Conservation (phyloP, 1,284 basidiomycete species). For the Agaricales sp. region DNA sequence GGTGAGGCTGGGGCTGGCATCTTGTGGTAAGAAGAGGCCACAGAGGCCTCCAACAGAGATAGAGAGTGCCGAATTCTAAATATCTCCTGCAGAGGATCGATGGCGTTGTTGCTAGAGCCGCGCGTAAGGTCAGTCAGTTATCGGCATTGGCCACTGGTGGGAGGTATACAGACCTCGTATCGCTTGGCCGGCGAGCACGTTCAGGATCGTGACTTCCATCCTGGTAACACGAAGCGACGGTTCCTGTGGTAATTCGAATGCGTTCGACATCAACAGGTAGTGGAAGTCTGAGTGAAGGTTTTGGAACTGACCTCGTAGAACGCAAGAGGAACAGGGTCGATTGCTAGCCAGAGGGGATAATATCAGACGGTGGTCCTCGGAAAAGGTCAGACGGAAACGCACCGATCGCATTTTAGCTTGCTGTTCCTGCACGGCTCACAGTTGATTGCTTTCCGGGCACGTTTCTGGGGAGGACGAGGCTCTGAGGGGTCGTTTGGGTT, state of each 20-base stretch:
- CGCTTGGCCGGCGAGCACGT: slow-evolving; percentile 15
- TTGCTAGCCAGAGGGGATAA: slow-evolving; percentile 35
- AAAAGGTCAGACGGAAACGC: slow-evolving; percentile 11
- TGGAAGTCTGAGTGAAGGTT: slow-evolving; percentile 8
- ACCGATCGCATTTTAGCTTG: slow-evolving; percentile 81
- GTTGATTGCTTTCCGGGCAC: slow-evolving; percentile 75
- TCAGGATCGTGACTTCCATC: slow-evolving; percentile 53
- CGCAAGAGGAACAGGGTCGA: slow-evolving; percentile 74
- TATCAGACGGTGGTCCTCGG: slow-evolving; percentile 9
- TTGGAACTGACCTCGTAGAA: slow-evolving; percentile 48
- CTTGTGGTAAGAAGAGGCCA: not conserved
- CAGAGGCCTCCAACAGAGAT: not conserved
- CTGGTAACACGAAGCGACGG: slow-evolving; percentile 67
- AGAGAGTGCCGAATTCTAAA: not conserved
- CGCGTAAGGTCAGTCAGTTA: no score
- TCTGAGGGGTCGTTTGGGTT: slow-evolving; percentile 28
- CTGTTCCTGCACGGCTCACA: slow-evolving; percentile 76
- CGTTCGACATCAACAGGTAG: slow-evolving; percentile 4
- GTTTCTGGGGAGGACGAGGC: slow-evolving; percentile 55
- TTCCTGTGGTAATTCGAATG: slow-evolving; percentile 34
- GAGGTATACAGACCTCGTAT: not conserved
- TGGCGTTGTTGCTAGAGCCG: not conserved
- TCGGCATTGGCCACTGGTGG: no score
- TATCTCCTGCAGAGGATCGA: not conserved
- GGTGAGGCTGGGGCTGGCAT: not conserved